Conservation (phyloP, 2,329 filamentous ascomycete genomes). For the Aspergillus melleus region DNA sequence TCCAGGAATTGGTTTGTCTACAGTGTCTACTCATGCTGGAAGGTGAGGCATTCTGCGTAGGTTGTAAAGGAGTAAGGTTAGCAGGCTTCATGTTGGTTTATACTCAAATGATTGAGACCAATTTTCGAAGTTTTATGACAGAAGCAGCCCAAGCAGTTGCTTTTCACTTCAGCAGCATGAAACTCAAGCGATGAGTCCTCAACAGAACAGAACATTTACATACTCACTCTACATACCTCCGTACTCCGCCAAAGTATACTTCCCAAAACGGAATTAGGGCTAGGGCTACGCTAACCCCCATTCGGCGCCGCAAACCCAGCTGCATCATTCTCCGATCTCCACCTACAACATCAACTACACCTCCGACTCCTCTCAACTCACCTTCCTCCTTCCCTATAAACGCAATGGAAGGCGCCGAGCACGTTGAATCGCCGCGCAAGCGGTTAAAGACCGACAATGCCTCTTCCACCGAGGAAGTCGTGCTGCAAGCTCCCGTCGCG, state of each 20-base stretch:
- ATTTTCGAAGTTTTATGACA: no score
- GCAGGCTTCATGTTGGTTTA: no score
- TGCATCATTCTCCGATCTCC: not conserved
- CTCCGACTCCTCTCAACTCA: not conserved
- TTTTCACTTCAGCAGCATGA: no score
- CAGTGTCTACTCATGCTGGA: no score
- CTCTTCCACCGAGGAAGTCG: conserved; percentile 15
- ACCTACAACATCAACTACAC: not conserved
- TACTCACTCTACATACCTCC: not conserved
- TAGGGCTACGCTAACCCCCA: conserved; percentile 25
- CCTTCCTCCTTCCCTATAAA: conserved; percentile 10
- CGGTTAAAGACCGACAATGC: conserved; percentile 34
- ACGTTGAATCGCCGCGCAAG: conserved; percentile 38
- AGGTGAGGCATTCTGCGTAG: no score
- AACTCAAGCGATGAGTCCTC: no score
- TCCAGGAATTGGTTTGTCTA: no score
- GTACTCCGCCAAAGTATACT: not conserved
- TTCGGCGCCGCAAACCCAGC: not conserved
- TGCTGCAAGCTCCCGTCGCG: conserved; percentile 15
- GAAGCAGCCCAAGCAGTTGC: no score
- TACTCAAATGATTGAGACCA: no score
- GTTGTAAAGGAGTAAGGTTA: no score
- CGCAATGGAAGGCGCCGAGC: conserved; percentile 33
- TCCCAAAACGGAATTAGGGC: conserved; percentile 23
- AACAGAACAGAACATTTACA: no score